Evolutionary conservation across 129 eudicot genomes (phyloP).

Genomic region (Pulicaria dysenterica): DNA sequence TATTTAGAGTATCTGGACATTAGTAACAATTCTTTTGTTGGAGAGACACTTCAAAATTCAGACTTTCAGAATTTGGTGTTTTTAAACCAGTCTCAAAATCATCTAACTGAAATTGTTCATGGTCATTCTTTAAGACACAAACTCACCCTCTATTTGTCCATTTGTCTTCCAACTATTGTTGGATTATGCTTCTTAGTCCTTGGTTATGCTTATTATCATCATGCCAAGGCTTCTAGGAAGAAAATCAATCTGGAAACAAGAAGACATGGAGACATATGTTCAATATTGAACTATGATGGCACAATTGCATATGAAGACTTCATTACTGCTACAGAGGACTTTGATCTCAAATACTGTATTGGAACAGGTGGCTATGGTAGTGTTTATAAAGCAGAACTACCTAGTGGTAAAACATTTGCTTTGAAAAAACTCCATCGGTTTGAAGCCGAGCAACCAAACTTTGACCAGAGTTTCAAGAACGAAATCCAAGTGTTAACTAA

Average conservation of each 20-base stretch:
- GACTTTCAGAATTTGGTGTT: neutral
- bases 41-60: neutral
- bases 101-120: neutral
- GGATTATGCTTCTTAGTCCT: constrained; percentile 15
- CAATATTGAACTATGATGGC: constrained; percentile 24
- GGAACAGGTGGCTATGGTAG: constrained; percentile 46
- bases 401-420: constrained; percentile 33
- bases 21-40: constrained; percentile 11
- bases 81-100: neutral
- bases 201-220: neutral
- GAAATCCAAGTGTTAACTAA: constrained; percentile 33
- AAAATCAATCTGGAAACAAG: neutral
- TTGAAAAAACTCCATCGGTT: constrained; percentile 36
- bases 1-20: constrained; percentile 3
- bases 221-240: neutral
- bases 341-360: constrained; percentile 43
- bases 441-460: constrained; percentile 25
- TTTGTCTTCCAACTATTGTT: neutral
- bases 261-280: constrained; percentile 32
- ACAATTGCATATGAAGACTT: constrained; percentile 39
- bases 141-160: neutral
- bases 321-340: constrained; percentile 40
- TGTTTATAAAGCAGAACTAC: constrained; percentile 37
- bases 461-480: constrained; percentile 33
- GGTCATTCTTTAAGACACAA: neutral